A percentile compares a stretch with the other conserved stretches of the same genome.
Evolutionary conservation across 2,329 filamentous ascomycete species (phyloP).

Genomic region (Pseudomassariella vexata): DNA sequence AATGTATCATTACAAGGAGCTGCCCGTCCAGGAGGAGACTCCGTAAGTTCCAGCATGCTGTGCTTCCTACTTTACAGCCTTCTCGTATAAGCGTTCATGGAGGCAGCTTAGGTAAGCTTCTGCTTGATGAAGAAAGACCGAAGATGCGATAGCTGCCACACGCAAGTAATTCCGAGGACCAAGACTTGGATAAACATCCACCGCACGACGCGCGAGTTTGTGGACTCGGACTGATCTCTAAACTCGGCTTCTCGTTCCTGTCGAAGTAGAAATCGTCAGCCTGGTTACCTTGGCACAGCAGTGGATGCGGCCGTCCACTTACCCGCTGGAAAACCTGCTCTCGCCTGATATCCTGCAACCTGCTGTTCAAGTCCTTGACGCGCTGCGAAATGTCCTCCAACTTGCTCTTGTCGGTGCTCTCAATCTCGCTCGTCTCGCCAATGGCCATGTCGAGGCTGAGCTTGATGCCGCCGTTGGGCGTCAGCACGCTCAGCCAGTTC

Average conservation of each 20-base stretch:
- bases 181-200: constrained; percentile 91
- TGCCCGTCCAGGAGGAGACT: no score
- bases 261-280: no score
- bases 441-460: constrained; percentile 87
- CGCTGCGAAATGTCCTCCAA: constrained; percentile 83
- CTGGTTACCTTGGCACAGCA: no score
- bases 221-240: constrained; percentile 91
- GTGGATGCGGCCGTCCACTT: no score
- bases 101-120: constrained; percentile 95
- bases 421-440: constrained; percentile 89
- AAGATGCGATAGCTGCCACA: constrained; percentile 95
- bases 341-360: constrained; percentile 80
- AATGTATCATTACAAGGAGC: no score
- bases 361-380: constrained; percentile 81
- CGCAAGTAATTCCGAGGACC: constrained; percentile 80
- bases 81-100: no score
- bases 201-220: constrained; percentile 84
- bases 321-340: constrained; percentile 97
- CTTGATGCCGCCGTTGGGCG: constrained; percentile 70
- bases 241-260: constrained; percentile 97
- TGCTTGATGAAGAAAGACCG: constrained; percentile 99
- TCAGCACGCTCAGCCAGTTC: constrained; percentile 64
- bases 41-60: no score
- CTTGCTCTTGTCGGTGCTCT: constrained; percentile 90
- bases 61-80: no score